Evolutionary conservation across 78 protist species (phyloP).

Genomic region (Dictyostelium intermedium): DNA sequence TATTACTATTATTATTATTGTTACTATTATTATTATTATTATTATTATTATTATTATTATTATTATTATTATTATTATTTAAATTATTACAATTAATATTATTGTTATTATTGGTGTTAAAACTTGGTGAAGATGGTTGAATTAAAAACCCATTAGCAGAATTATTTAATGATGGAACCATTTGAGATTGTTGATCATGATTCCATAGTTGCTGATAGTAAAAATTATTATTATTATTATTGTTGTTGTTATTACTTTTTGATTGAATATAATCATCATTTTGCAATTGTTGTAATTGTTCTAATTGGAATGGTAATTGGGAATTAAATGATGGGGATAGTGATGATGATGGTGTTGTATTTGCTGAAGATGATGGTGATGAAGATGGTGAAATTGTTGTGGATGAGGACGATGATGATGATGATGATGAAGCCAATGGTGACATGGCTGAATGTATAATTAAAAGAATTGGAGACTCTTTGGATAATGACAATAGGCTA

Average conservation of each 20-base stretch:
- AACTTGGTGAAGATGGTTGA: not conserved
- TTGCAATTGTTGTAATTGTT: not conserved
- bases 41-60: not conserved
- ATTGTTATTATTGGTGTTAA: not conserved
- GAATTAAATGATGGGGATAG: not conserved
- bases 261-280: too few relatives aligned
- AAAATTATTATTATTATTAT: not conserved
- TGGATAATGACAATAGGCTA: not conserved
- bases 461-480: constrained; percentile 27
- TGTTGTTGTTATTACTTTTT: not conserved
- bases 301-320: not conserved
- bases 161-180: constrained; percentile 1
- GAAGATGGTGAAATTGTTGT: not conserved
- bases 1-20: not conserved
- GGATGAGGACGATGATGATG: not conserved
- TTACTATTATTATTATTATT: not conserved
- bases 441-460: constrained; percentile 16
- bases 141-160: not conserved
- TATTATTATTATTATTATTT: not conserved
- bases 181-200: not conserved
- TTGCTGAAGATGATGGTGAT: not conserved
- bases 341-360: not conserved
- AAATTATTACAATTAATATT: not conserved
- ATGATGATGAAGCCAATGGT: not conserved
- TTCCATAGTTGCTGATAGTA: not conserved